Base-by-base conservation (phyloP, 2,329 filamentous ascomycete genomes). In the Aspergillus costaricaensis region DNA sequence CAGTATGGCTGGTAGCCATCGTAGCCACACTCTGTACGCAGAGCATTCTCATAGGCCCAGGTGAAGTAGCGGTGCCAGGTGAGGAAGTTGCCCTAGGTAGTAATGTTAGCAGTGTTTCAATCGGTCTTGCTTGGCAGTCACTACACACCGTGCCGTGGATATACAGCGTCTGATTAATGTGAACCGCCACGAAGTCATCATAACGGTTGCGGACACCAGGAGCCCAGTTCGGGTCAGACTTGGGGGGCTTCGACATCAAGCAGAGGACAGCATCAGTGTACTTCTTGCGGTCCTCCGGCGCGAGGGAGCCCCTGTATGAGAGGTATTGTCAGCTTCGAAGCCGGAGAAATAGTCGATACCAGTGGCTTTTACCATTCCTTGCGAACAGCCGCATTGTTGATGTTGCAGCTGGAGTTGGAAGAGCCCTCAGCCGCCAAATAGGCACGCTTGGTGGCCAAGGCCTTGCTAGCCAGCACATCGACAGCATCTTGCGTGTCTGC, bases 161-260 rank as follows among this genome's bases (percentile, higher is more conserved):
- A 1, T 53, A 55, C 9, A 74, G 61, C 0, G 82, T 82, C 62
- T 80, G 75, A 56, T 82, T 79, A 59, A 85, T 77, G 61, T 85
- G 83, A 0, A 77, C 74, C 5, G 77, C 81, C 5, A 82, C 74
- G 47, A 80, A 85, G 60, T 85, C 83, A 65, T 85, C 83, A 59
- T 78, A 83, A n/a, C 58, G 81, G 62, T 74, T 78, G 59, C 73
- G 75, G 2, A 77, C 80, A 2, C 82, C 82, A 0, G 80, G 71
- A 0, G 76, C 78, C 12, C 74, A 68, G 0, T 68, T 64, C 0
- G 70, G 57, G 30, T 60, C 57, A 6, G 55, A 53, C 51, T 60
- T 32, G 15, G 62, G 57, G 15, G 62, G 62, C 38, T 44, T 56
- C 12, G 43, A 21, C 7, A 58, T 0, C 17, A 84, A 66, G 57